A percentile compares a stretch with the other conserved stretches of the same genome.
Conservation (phyloP, 192 early-diverging fungal genomes). For the Diversispora epigaea region DNA sequence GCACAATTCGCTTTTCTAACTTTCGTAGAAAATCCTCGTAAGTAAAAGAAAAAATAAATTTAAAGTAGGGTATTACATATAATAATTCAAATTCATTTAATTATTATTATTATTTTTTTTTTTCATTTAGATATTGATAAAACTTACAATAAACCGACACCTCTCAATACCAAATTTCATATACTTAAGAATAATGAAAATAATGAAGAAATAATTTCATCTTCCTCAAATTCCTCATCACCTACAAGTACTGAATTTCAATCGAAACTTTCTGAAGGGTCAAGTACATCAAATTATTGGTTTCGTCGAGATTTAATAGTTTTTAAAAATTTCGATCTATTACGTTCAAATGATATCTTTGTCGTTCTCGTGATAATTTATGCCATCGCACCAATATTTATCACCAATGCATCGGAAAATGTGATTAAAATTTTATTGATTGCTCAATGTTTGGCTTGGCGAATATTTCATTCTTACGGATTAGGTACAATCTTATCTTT, state of each 20-base stretch:
- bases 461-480: conserved; percentile 78
- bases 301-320: conserved; percentile 84
- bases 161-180: conserved; percentile 37
- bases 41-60: conserved; percentile 28
- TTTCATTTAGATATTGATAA: conserved; percentile 55
- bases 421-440: conserved; percentile 48
- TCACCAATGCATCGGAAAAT: conserved; percentile 40
- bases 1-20: conserved; percentile 87
- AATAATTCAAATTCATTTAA: not conserved
- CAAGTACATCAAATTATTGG: conserved; percentile 46
- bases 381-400: conserved; percentile 65
- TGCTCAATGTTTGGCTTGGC: conserved; percentile 83
- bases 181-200: not conserved
- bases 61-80: not conserved
- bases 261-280: too few relatives aligned
- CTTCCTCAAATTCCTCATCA: not conserved
- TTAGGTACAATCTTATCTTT: conserved; percentile 75
- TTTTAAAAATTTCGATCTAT: conserved; percentile 89
- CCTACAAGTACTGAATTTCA: not conserved
- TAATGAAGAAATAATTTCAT: not conserved
- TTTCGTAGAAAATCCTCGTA: conserved; percentile 89
- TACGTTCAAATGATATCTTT: conserved; percentile 81
- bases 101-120: too few relatives aligned
- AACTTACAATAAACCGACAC: conserved; percentile 54
- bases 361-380: conserved; percentile 75